Conservation (phyloP, 306 rosid genomes). For the Begonia peltatifolia region DNA sequence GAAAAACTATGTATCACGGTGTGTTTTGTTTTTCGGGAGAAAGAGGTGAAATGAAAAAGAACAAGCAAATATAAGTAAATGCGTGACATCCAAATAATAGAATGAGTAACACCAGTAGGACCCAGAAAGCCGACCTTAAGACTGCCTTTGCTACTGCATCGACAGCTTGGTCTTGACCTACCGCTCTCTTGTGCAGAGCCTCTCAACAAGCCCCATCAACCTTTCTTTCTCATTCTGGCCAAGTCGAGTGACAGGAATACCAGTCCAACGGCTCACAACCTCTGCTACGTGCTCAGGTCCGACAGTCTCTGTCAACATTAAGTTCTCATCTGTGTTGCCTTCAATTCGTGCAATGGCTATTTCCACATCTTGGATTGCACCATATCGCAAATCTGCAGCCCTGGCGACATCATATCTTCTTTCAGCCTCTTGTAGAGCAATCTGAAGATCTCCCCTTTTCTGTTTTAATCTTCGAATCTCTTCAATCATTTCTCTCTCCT, state of each 20-base stretch:
- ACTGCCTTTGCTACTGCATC: slow-evolving; percentile 82
- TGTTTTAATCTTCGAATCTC: slow-evolving; percentile 68
- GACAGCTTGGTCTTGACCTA: slow-evolving; percentile 86
- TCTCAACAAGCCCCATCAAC: slow-evolving; percentile 63
- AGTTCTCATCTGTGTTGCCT: slow-evolving; percentile 44
- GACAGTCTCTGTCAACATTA: slow-evolving; percentile 79
- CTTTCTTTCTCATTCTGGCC: slow-evolving; percentile 80
- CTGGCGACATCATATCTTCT: slow-evolving; percentile 84
- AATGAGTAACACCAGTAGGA: too few relatives aligned
- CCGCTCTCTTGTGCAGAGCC: slow-evolving; percentile 77
- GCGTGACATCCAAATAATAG: too few relatives aligned
- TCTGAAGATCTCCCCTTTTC: slow-evolving; percentile 59
- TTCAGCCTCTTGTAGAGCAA: slow-evolving; percentile 80
- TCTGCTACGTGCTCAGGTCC: slow-evolving; percentile 89
- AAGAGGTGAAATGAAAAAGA: too few relatives aligned
- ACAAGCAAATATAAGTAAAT: too few relatives aligned
- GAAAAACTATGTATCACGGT: too few relatives aligned
- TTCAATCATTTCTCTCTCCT: slow-evolving; percentile 73
- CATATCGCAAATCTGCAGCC: slow-evolving; percentile 79
- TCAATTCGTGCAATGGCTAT: slow-evolving; percentile 56
- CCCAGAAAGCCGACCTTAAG: slow-evolving; percentile 62
- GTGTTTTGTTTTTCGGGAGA: too few relatives aligned
- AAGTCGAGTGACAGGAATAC: slow-evolving; percentile 85
- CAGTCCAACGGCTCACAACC: slow-evolving; percentile 94
- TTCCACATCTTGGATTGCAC: slow-evolving; percentile 86